phyloP scores from a whole-genome alignment of 108 stramenopile genomes.

The Fragilariopsis cylindrus region DNA sequence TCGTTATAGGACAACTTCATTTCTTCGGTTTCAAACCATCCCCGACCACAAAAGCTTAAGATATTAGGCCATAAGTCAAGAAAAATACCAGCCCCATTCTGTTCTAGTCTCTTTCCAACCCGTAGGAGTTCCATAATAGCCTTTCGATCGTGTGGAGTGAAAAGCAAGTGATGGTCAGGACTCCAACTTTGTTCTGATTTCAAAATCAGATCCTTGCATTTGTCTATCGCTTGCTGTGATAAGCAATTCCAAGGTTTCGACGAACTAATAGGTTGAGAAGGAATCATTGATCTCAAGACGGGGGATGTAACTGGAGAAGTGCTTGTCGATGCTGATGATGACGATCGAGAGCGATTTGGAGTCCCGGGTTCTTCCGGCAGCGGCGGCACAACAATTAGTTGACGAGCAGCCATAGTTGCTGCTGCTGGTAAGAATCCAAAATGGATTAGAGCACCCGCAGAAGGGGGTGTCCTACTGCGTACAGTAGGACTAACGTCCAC shows the following conservation, averaged over 20 bases:
- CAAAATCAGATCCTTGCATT: conserved; percentile 66
- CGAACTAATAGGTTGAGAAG: conserved; percentile 72
- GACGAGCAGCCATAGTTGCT: conserved; percentile 9
- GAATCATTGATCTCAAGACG: conserved; percentile 76
- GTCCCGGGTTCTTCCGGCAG: conserved; percentile 22
- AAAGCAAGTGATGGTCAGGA: conserved; percentile 71
- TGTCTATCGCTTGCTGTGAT: conserved; percentile 78
- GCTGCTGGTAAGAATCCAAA: conserved; percentile 29
- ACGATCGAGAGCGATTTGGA: conserved; percentile 25
- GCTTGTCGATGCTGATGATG: conserved; percentile 11
- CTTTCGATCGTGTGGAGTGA: conserved; percentile 73
- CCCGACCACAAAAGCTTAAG: conserved; percentile 80
- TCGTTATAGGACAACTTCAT: background rate
- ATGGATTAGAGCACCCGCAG: conserved; percentile 3
- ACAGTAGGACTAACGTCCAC: conserved; percentile 50
- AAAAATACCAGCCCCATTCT: conserved; percentile 66
- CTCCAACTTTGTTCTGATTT: conserved; percentile 82
- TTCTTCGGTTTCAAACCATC: conserved; percentile 72
- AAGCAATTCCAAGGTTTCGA: conserved; percentile 91
- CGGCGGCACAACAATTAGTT: conserved; percentile 3
- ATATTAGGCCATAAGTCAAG: conserved; percentile 81
- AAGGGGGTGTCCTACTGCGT: conserved; percentile 1
- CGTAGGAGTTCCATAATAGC: conserved; percentile 74
- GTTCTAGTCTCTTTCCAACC: conserved; percentile 82
- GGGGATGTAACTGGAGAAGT: conserved; percentile 78